phyloP scores from a whole-genome alignment of 176 grass and related monocot genomes.

The Ensete ventricosum region DNA sequence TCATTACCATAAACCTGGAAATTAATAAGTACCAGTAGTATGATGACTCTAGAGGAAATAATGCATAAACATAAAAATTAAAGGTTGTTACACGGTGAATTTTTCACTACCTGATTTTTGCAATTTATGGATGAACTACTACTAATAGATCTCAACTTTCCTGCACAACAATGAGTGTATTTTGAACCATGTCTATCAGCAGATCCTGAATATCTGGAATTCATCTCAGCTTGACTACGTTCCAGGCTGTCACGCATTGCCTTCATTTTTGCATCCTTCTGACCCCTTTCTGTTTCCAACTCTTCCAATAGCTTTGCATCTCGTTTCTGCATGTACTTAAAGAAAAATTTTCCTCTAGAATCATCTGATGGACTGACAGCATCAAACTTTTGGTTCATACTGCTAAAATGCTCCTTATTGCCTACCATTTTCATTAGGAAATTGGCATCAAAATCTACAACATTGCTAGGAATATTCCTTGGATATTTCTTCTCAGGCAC shows the following conservation, averaged over 20 bases:
- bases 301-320: constrained; percentile 80
- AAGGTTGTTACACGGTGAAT: neutral
- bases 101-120: constrained; percentile 23
- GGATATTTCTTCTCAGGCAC: constrained; percentile 25
- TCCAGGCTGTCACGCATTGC: constrained; percentile 83
- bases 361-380: constrained; percentile 63
- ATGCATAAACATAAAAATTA: neutral
- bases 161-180: constrained; percentile 23
- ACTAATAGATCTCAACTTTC: constrained; percentile 41
- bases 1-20: too few relatives aligned
- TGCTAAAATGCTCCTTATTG: constrained; percentile 30
- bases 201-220: constrained; percentile 49
- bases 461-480: constrained; percentile 27
- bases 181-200: constrained; percentile 28
- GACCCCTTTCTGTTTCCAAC: constrained; percentile 50
- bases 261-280: constrained; percentile 77
- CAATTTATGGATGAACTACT: constrained; percentile 35
- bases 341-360: constrained; percentile 74
- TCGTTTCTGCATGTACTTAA: constrained; percentile 81
- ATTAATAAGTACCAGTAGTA: too few relatives aligned
- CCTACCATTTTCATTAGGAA: constrained; percentile 67
- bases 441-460: constrained; percentile 42
- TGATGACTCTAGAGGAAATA: too few relatives aligned
- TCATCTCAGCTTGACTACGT: constrained; percentile 71
- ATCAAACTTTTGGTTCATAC: constrained; percentile 39